Evolutionary conservation across 2,329 filamentous ascomycete species (phyloP), one percentile per base, ranked within the genome.

Genomic region (Pleoardoris graminearum): DNA sequence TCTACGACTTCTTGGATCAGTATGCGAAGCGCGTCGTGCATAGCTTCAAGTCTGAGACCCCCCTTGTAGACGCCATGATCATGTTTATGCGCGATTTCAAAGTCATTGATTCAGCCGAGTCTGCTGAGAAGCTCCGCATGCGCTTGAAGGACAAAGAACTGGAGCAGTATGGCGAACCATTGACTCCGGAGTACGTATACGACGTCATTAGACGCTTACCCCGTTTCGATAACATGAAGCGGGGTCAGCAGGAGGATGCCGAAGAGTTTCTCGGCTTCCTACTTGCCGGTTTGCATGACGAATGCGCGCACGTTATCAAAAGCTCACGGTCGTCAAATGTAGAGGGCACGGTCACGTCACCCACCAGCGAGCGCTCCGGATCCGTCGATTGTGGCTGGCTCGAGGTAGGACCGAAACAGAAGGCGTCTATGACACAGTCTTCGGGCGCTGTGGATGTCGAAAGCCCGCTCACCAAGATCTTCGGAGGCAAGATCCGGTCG

Each of bases 231-330:
- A 90, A 88, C 68, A 97, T 99, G 91, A 87, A 89, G 87, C 89
- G 91, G 55, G 94, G 94, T 14, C 93, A 97, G 65, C 94, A 99
- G 72, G 93, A 99, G 78, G 94, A 99, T 76, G 94, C 94, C 1
- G 91, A 99, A 69, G 94, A 99, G 68, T 99, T 99, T 62, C 79
- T 99, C 21, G 93, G 92, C 0, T 96, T 97, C 71, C 79, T 99
- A 29, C 80, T 99, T 3, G 92, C 96, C 67, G 90, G 91, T 42
- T 83, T 99, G 29, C 92, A 97, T 64, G 92, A 97, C 59, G 94
- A 99, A 73, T 97, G 92, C 70, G 85, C 86, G 14, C 82, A 86
- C 51, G 86, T 93, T 41, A 89, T 95, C 77, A 83, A 84, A 58
- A 77, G 77, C 51, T 76, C 78, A 5, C 69, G 67, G 39, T 61